phyloP scores from a whole-genome alignment of 331 rosid species.

The Quercus tomentella region DNA sequence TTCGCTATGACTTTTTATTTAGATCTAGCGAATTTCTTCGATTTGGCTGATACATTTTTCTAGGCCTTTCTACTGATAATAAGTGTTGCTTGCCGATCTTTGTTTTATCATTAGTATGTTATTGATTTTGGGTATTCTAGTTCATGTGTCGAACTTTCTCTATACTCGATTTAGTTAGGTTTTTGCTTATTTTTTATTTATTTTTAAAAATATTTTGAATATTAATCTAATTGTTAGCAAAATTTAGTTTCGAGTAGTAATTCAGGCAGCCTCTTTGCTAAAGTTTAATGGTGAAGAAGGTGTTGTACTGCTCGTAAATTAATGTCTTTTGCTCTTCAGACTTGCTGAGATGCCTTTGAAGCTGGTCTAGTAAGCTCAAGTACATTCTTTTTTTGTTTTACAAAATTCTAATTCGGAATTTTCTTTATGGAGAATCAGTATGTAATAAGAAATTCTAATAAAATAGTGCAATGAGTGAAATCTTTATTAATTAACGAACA shows the following conservation, averaged over 20 bases:
- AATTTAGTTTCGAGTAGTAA: constrained; percentile 43
- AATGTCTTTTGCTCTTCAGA: constrained; percentile 75
- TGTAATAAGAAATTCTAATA: no score
- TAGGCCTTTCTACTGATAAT: background rate
- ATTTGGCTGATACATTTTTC: constrained; percentile 40
- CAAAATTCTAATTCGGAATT: background rate
- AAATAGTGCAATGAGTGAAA: no score
- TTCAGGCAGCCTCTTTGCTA: constrained; percentile 82
- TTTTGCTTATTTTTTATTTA: background rate
- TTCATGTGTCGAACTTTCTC: no score
- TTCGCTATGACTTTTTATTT: constrained; percentile 5
- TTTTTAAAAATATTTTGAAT: background rate
- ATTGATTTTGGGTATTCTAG: no score
- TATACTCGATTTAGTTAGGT: no score
- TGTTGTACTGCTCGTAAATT: constrained; percentile 70
- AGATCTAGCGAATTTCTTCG: constrained; percentile 20
- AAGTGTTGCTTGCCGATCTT: background rate
- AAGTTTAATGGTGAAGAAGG: constrained; percentile 34
- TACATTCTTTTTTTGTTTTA: constrained; percentile 9
- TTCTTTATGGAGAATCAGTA: no score
- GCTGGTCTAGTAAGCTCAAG: constrained; percentile 82
- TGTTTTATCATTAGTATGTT: background rate
- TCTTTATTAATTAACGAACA: no score
- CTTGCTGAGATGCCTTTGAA: constrained; percentile 65
- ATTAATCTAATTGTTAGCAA: background rate